phyloP scores from a whole-genome alignment of 208 protist species.

The Wallacemonas sp. region DNA sequence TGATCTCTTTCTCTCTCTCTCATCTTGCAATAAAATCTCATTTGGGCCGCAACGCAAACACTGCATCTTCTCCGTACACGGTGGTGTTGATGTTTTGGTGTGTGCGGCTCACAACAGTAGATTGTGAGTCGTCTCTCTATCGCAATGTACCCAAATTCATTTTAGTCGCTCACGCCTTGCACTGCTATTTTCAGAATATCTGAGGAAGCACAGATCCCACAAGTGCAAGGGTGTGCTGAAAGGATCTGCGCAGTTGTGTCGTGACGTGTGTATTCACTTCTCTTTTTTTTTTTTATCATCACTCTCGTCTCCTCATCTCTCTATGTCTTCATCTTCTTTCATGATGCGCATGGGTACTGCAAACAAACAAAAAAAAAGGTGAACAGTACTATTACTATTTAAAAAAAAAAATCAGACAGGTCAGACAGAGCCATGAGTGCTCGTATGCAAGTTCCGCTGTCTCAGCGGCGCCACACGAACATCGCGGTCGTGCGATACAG shows the following conservation, averaged over 20 bases:
- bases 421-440: conserved; percentile 70
- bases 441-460: conserved; percentile 83
- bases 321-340: conserved; percentile 6
- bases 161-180: too few relatives aligned
- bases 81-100: neutral
- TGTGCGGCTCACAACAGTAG: neutral
- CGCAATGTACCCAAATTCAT: too few relatives aligned
- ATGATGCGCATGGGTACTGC: too few relatives aligned
- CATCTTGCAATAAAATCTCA: too few relatives aligned
- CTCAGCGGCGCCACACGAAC: conserved; percentile 90
- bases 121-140: too few relatives aligned
- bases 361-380: too few relatives aligned
- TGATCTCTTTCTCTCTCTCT: neutral
- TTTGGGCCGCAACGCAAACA: too few relatives aligned
- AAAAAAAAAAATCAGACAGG: conserved; percentile 2
- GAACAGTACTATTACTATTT: too few relatives aligned
- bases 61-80: too few relatives aligned
- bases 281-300: conserved; percentile 4
- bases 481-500: conserved; percentile 85
- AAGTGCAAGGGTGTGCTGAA: too few relatives aligned
- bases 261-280: neutral
- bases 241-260: neutral
- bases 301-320: conserved; percentile 12
- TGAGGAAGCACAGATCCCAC: too few relatives aligned
- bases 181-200: too few relatives aligned